Base-by-base conservation (phyloP, 495 filamentous ascomycete species). In the Cercophora samala region DNA sequence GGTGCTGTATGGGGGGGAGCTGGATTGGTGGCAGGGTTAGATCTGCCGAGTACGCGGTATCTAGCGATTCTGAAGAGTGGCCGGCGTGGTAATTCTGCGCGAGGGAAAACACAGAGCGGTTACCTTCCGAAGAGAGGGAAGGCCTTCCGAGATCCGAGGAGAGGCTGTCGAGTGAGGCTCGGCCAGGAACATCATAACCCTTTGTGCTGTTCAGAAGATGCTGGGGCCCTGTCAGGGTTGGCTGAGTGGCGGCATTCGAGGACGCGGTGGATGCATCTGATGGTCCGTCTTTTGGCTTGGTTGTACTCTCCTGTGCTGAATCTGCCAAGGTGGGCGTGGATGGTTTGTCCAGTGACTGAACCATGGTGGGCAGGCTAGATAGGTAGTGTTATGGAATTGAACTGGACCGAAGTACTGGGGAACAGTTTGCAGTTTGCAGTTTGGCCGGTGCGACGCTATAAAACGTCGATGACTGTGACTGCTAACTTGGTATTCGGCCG, bases 1-100 rank as follows among this genome's bases (percentile, higher is more conserved):
- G 37, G 37, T 46, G 37, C 15, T 46, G 37, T 11, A 46, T 46
- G 37, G 37, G 37, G 13, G 37, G 37, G 13, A 46, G 37, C 9
- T 46, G 37, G 37, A 46, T 46, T 8, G 37, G 55, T 37, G 54
- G 32, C 3, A 62, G 69, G 4, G 55, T 60, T n/a, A 55, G 32
- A 29, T 32, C 29, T 17, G 17, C 22, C 25, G 55, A 68, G 21
- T 58, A 18, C 2, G 58, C 23, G 3, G 26, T 29, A 11, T 60
- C 58, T 60, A 60, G 22, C 23, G 17, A 60, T 46, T 46, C 37
- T 17, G 37, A 46, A 46, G 37, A 46, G 37, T 46, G 6, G 37
- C 37, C 37, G 15, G 11, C 37, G 13, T 0, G 37, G 15, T 13
- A 17, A 17, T 46, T 46, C 2, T 46, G 37, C 0, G 37, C 37